These are phyloP conservation scores for Naganishia vishniacii DNA, from an alignment of 768 basidiomycete genomes.

Conservation along the genomic window DNA sequence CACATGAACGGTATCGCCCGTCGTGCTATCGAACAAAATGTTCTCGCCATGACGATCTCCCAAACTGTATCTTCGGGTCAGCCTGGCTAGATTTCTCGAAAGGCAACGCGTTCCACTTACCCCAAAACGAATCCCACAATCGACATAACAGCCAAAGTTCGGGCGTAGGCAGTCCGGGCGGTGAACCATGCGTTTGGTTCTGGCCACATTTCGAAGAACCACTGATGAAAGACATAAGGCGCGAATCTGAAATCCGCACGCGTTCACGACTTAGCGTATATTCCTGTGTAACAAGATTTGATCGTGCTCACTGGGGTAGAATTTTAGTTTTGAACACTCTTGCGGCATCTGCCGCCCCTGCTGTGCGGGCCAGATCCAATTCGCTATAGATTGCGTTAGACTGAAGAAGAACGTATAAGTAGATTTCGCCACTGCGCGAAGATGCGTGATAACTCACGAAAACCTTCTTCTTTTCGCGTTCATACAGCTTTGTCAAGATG, in stretches of 20 bases:
- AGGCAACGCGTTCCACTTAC: neutral
- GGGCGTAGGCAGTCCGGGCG: conserved; percentile 74
- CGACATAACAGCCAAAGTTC: conserved; percentile 94
- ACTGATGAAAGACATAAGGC: conserved; percentile 87
- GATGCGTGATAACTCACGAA: conserved; percentile 52
- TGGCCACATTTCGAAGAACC: conserved; percentile 95
- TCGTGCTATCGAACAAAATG: conserved; percentile 79
- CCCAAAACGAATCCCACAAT: conserved; percentile 95
- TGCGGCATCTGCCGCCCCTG: conserved; percentile 36
- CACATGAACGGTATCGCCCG: conserved; percentile 89
- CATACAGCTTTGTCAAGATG: conserved; percentile 66
- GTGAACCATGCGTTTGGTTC: conserved; percentile 93
- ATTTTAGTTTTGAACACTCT: conserved; percentile 53
- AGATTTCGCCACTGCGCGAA: neutral
- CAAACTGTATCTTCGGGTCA: conserved; percentile 53
- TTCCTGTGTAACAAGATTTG: neutral
- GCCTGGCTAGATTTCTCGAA: neutral
- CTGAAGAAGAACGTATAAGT: conserved; percentile 29
- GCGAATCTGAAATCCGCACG: conserved; percentile 45
- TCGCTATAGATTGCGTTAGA: conserved; percentile 41
- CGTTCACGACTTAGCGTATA: neutral
- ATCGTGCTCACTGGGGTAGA: conserved; percentile 56
- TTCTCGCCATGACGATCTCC: conserved; percentile 97
- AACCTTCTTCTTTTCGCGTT: conserved; percentile 52
- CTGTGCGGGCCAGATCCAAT: conserved; percentile 37